Percentiles rank a stretch among this genome's conserved stretches.
phyloP scores from a whole-genome alignment of 331 rosid species.

The Pyrus hybrid region DNA sequence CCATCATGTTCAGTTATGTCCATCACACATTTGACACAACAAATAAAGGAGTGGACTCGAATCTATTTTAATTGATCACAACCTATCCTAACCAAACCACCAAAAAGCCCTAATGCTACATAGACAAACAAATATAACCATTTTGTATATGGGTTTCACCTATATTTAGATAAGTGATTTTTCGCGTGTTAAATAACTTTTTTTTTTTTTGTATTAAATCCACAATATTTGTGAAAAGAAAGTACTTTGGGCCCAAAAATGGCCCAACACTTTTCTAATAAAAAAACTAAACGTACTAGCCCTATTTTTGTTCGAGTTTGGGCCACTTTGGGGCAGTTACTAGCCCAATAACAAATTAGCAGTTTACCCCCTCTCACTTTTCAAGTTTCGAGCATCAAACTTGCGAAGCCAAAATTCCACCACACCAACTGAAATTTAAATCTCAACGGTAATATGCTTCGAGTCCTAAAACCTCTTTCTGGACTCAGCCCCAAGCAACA shows the following conservation, averaged over 20 bases:
- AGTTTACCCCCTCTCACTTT: neutral
- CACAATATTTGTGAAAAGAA: no score
- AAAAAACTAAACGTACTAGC: neutral
- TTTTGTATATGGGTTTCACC: no score
- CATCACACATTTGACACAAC: no score
- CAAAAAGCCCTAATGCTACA: no score
- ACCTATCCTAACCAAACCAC: no score
- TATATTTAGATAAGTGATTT: no score
- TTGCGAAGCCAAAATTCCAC: neutral
- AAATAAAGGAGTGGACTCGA: no score
- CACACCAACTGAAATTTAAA: neutral
- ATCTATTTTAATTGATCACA: no score
- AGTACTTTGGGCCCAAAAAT: neutral
- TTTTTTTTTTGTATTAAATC: no score
- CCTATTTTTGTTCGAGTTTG: neutral
- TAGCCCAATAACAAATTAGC: neutral
- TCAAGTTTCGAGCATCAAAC: neutral
- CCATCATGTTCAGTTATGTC: no score
- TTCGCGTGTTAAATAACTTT: no score
- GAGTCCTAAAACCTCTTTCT: slow-evolving; percentile 14
- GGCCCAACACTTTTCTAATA: neutral
- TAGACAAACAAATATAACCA: no score
- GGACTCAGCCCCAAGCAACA: slow-evolving; percentile 7
- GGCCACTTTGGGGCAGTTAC: neutral
- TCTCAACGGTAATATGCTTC: slow-evolving; percentile 37